Conservation (phyloP, 495 filamentous ascomycete genomes). For the Letharia lupina region DNA sequence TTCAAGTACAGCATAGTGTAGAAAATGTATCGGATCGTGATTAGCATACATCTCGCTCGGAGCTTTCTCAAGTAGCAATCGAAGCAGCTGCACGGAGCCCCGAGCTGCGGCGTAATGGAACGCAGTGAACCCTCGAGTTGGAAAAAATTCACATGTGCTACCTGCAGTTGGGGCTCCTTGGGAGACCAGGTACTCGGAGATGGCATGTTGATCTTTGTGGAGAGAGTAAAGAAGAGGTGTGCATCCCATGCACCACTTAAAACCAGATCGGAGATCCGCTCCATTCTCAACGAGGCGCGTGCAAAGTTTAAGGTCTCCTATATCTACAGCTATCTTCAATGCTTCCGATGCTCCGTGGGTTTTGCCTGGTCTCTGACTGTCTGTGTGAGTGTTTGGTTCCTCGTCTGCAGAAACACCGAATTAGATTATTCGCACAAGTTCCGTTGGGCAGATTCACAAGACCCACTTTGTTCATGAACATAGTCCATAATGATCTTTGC, state of each 20-base stretch:
- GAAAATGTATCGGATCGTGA: background rate
- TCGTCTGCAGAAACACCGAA: background rate
- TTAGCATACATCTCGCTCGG: background rate
- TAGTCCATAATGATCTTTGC: background rate
- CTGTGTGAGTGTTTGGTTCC: background rate
- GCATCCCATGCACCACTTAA: background rate
- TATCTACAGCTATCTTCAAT: slow-evolving; percentile 10
- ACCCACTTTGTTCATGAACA: background rate
- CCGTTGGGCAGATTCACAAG: background rate
- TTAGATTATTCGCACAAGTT: too few relatives aligned
- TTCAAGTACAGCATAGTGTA: slow-evolving; percentile 7
- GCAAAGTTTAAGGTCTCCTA: slow-evolving; percentile 7
- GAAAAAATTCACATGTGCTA: background rate
- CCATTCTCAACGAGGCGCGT: background rate
- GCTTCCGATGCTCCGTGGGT: background rate
- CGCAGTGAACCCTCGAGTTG: background rate
- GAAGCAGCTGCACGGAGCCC: background rate
- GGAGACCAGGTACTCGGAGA: background rate
- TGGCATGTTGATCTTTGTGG: background rate
- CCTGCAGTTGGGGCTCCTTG: background rate
- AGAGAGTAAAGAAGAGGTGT: slow-evolving; percentile 12
- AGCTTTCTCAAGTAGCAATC: background rate
- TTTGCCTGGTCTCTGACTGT: background rate
- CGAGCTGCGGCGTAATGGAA: slow-evolving; percentile 1
- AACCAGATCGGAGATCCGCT: background rate